Evolutionary conservation across 108 stramenopile species (phyloP), one percentile per base, ranked within the genome.

Genomic region (Cyclotella choctawhatcheeana): DNA sequence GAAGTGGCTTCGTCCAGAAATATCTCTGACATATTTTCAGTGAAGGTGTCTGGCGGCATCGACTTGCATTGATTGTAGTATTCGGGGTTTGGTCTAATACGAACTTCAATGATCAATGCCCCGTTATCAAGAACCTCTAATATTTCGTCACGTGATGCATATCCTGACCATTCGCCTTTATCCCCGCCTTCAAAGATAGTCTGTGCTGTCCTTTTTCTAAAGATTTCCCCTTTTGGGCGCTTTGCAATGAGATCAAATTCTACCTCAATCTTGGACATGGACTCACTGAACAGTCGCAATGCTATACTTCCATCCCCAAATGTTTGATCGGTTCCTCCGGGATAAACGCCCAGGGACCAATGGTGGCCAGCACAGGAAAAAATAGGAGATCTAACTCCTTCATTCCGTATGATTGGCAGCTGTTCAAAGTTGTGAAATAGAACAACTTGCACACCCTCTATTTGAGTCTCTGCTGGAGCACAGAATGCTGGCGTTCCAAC

Each of bases 391-490:
- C 4, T n/a, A 4, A n/a, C 47, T 10, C 4, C 16, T 4, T 4
- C n/a, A 4, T n/a, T n/a, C 47, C 4, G 4, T 4, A 4, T n/a
- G 18, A n/a, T n/a, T n/a, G 8, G 8, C 8, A 48, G 8, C 4
- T 48, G 12, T 4, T 10, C 47, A n/a, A 48, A 48, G n/a, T 48
- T n/a, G n/a, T 48, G 47, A 48, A 48, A 48, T n/a, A n/a, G 47
- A 48, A 48, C 17, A 40, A n/a, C n/a, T n/a, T n/a, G n/a, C n/a
- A n/a, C n/a, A n/a, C n/a, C n/a, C n/a, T n/a, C n/a, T n/a, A n/a
- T n/a, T n/a, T n/a, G n/a, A n/a, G n/a, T n/a, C n/a, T n/a, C n/a
- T n/a, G n/a, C n/a, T n/a, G n/a, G n/a, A n/a, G n/a, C n/a, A n/a
- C n/a, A n/a, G n/a, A n/a, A n/a, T n/a, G n/a, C n/a, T n/a, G n/a